Evolutionary conservation across 75 land plant genomes (phyloP), one percentile per base, ranked within the genome.

Genomic region (Adiantum capillusveneris): DNA sequence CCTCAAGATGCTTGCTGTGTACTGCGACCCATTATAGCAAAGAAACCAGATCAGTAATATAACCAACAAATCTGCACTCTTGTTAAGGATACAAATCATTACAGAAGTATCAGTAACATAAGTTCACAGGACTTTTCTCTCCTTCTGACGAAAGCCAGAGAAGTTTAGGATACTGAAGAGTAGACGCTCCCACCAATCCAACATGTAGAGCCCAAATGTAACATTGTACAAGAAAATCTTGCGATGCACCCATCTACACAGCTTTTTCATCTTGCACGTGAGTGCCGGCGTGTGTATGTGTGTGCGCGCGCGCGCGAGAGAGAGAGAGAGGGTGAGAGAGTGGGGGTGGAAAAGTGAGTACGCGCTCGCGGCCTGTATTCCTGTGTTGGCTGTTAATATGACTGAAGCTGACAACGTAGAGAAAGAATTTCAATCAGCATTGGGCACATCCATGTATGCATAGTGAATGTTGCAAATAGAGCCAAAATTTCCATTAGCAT

Each of bases 121-220:
- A 9, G 7, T 5, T 34, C 50, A 6, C 44, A 31, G 37, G 39
- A 12, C 7, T 6, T 25, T 25, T 25, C 27, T 7, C 57, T 12
- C 16, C 14, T 16, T n/a, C 12, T 13, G 18, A 26, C 17, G 16
- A 41, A 34, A 22, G 20, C 25, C 39, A 31, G 31, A 28, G 17
- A 25, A 49, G 11, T 17, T 51, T 39, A 78, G 82, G 68, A 69
- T 73, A 69, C 76, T 81, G 73, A 81, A 81, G 41, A 81, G 55
- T 39, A 45, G 74, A 13, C 77, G 73, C 66, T 81, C 84, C 84
- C 84, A 81, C 84, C 81, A 73, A 52, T 81, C 84, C 48, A 81
- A 71, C 84, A 81, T 81, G 63, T 81, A 81, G 12, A 81, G 81
- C 43, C 84, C 84, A 43, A 69, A 59, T n/a, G 84, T 81, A 36